Base-by-base conservation (phyloP, 805 yeast species). In the Barnettozyma siamensis region DNA sequence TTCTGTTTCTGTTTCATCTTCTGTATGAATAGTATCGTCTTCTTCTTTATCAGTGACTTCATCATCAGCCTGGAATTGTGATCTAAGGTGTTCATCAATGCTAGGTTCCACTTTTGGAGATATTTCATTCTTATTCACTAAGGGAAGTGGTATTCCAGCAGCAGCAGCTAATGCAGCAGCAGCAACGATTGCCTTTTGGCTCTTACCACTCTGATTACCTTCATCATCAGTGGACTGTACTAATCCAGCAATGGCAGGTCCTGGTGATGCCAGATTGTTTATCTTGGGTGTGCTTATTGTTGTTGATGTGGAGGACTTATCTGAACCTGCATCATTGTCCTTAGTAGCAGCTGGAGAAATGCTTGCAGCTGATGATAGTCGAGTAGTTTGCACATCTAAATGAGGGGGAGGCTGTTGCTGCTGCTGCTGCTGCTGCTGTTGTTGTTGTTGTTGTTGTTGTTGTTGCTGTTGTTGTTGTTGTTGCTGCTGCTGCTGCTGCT, bases 91-190 rank as follows among this genome's bases (percentile, higher is more conserved):
- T 27, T 46, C 47, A 31, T 50, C 52, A 16, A 46, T 48, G 12
- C 45, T 33, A 1, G 35, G 16, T 2, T 28, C 13, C 5, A 24
- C 20, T 5, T 33, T 17, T 9, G 19, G 29, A 12, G 19, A 29
- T 23, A 15, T 6, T 31, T 37, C 31, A 12, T 23, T 48, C 23
- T 35, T 42, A 5, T 31, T 34, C 3, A 46, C 54, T 15, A 72
- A 54, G 4, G 88, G 88, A 28, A 84, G 57, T 1, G 93, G 93
- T 12, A 78, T 72, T 12, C 80, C 85, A 2, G 89, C 89, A 0
- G 91, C 93, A 0, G 85, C 87, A 4, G 88, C 88, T 38, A 84
- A 64, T 2, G 89, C 89, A 0, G 91, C 93, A 0, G 85, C 87
- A 4, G 88, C 88, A 38, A 84, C 65, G 0, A 91, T 91, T 8